Base-by-base conservation (phyloP, 1,284 basidiomycete genomes). In the Puccinia novopanici region DNA sequence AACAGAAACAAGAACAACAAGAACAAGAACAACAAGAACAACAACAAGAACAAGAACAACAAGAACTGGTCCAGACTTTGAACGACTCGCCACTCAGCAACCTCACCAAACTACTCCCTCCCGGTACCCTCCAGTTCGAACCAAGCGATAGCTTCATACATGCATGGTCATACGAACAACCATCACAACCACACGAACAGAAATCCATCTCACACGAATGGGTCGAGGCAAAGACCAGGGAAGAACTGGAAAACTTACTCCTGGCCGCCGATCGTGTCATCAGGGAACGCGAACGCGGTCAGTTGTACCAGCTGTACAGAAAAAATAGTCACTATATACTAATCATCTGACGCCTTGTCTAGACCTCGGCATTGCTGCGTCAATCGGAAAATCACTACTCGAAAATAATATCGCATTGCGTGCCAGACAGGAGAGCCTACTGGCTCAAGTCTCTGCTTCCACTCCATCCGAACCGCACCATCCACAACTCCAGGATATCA, bases 241-340 rank as follows among this genome's bases (percentile, higher is more conserved):
- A 83, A 74, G 82, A 83, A 77, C 61, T 83, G 10, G 81, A 82
- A 61, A 61, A 30, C 27, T 52, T 85, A 79, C 82, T 86, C 17
- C 57, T 79, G 6, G 82, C 84, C 40, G 85, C 85, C n/a, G 81
- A 91, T 82, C 88, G 87, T 78, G 87, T 93, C 67, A 93, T 94
- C 82, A 91, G 90, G 84, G 90, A 91, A 81, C 88, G 92, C 63
- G 92, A 92, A 86, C 88, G 89, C 84, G 92, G 92, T 92, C 84
- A 81, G 90, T n/a, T n/a, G n/a, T n/a, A n/a, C n/a, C n/a, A n/a
- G n/a, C n/a, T n/a, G n/a, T n/a, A n/a, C n/a, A n/a, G n/a, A n/a
- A n/a, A n/a, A n/a, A n/a, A n/a, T n/a, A n/a, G n/a, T n/a, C n/a
- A n/a, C n/a, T 76, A 4, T 37, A 34, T 13, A 42, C n/a, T 70